Evolutionary conservation across 768 basidiomycete genomes (phyloP), one percentile per base, ranked within the genome.

Genomic region (Lactarius evosmus): DNA sequence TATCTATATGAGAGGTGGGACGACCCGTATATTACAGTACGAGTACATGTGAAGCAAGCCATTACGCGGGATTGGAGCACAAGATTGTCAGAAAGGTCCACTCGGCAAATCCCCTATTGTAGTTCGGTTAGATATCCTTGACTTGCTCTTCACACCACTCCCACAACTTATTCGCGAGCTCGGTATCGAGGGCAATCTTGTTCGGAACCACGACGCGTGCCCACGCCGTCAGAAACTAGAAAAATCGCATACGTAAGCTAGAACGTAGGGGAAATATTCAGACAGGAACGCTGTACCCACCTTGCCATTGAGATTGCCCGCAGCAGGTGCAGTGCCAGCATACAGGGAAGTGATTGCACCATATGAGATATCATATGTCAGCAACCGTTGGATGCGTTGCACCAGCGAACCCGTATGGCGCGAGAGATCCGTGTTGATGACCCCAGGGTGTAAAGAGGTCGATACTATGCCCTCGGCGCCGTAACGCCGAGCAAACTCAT

Each of bases 391-490:
- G 22, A 56, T 0, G 8, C 34, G 33, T 55, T 53, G 46, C 3
- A 38, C 4, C 25, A 67, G 27, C 1, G 22, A 36, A 36, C 27
- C 29, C 5, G 55, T 32, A 34, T 59, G 4, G n/a, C 67, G 65
- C 50, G 40, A 0, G 8, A 68, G 61, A 55, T 68, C 67, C 27
- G 67, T 66, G 12, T 66, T 12, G 53, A 68, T 58, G n/a, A 14
- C 7, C 30, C 66, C 66, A n/a, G 66, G 81, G 60, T 82, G 76
- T 30, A 82, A 54, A 2, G 80, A 71, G 1, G 73, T 74, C 0
- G 81, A 80, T 1, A 81, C 68, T 46, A 83, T 77, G 9, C 80
- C 82, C 61, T 80, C 71, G 22, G 75, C 74, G 2, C 71, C 76
- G 68, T 81, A 82, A 57, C 79, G 70, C 36, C 77, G 70, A 4